phyloP scores from a whole-genome alignment of 805 yeast species.

The Nakazawaea molendinolei region DNA sequence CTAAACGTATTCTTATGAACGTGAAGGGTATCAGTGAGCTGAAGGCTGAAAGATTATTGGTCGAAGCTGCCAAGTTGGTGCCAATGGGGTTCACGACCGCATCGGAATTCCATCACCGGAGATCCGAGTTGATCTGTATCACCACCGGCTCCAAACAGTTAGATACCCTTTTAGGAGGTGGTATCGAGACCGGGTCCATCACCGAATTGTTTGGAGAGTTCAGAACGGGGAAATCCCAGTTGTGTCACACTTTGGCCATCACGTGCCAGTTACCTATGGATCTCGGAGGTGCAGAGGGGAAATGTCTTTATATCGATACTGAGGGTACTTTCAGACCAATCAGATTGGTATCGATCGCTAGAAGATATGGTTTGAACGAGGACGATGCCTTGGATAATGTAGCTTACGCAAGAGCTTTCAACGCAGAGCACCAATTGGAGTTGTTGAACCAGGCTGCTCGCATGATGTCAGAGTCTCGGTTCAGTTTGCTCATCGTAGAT shows the following conservation, averaged over 20 bases:
- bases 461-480: constrained; percentile 94
- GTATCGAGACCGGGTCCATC: constrained; percentile 93
- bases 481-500: constrained; percentile 87
- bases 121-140: constrained; percentile 85
- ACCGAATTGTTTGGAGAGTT: constrained; percentile 97
- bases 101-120: constrained; percentile 82
- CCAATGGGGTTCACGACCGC: constrained; percentile 98
- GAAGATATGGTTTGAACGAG: constrained; percentile 85
- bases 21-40: constrained; percentile 94
- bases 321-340: constrained; percentile 96
- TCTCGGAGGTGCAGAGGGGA: constrained; percentile 98
- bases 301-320: constrained; percentile 91
- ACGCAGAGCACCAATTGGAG: constrained; percentile 92
- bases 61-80: constrained; percentile 79
- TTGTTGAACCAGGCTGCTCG: constrained; percentile 84
- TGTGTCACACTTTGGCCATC: constrained; percentile 94
- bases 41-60: constrained; percentile 79
- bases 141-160: constrained; percentile 94
- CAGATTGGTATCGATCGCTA: constrained; percentile 82
- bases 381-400: constrained; percentile 95
- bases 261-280: constrained; percentile 95
- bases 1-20: constrained; percentile 66
- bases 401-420: constrained; percentile 95
- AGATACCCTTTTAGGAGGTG: constrained; percentile 92
- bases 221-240: constrained; percentile 94